phyloP scores from a whole-genome alignment of 805 yeast species.

The Pichia paraexigua region DNA sequence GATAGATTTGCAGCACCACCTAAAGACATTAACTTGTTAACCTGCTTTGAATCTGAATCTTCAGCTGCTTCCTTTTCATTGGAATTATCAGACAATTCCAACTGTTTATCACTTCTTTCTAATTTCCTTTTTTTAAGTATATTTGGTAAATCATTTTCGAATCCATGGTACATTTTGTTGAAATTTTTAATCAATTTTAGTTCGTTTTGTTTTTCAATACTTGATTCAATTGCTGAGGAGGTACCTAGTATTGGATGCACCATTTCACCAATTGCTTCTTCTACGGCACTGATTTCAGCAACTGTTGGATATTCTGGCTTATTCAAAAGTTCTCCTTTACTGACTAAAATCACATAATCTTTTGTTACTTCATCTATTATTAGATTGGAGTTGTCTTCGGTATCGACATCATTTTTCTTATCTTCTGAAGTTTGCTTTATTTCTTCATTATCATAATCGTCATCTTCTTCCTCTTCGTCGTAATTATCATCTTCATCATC shows the following conservation, averaged over 20 bases:
- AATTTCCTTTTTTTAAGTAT: conserved; percentile 65
- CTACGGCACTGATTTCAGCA: conserved; percentile 20
- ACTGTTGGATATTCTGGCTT: conserved; percentile 26
- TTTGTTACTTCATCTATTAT: neutral
- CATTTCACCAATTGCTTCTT: conserved; percentile 28
- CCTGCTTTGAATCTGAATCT: conserved; percentile 18
- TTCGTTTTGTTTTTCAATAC: conserved; percentile 33
- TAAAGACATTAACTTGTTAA: conserved; percentile 24
- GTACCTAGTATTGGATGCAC: conserved; percentile 31
- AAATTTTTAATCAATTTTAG: conserved; percentile 47
- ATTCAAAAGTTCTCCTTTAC: conserved; percentile 14
- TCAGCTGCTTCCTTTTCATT: conserved; percentile 10
- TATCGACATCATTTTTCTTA: conserved; percentile 5
- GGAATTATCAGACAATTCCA: conserved; percentile 33
- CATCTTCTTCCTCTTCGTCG: conserved; percentile 26
- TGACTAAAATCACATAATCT: conserved; percentile 8
- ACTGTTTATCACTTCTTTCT: conserved; percentile 70
- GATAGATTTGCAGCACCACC: conserved; percentile 70
- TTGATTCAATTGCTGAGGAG: conserved; percentile 33
- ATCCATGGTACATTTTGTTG: conserved; percentile 65
- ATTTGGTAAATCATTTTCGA: conserved; percentile 71
- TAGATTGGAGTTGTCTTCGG: neutral
- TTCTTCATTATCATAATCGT: conserved; percentile 12
- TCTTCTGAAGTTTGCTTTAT: conserved; percentile 9
- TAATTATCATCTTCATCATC: conserved; percentile 10